Percentiles rank a stretch among this genome's conserved stretches.
Conservation (phyloP, 768 basidiomycete species). For the Tulasnella sp. region DNA sequence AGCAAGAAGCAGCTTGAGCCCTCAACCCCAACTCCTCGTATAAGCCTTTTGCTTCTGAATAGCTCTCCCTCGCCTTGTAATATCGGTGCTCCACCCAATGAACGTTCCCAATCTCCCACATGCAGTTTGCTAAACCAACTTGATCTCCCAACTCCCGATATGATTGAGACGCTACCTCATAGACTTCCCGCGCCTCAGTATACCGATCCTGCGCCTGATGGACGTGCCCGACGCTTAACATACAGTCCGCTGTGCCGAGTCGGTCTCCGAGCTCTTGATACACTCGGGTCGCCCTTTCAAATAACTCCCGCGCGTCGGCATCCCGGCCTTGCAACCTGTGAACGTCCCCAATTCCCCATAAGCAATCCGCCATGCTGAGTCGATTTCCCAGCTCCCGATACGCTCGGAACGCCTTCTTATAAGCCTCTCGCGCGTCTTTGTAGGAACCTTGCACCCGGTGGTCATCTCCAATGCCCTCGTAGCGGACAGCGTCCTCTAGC, state of each 20-base stretch:
- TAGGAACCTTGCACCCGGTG: background rate
- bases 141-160: background rate
- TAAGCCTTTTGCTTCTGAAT: background rate
- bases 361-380: background rate
- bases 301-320: background rate
- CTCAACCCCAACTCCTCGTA: too few species aligned
- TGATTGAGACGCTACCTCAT: background rate
- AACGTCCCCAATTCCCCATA: background rate
- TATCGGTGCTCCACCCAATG: background rate
- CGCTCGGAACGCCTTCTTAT: background rate
- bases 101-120: background rate
- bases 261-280: too few species aligned
- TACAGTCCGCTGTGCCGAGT: background rate
- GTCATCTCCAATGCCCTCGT: background rate
- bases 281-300: too few species aligned
- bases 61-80: background rate
- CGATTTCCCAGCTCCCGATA: background rate
- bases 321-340: background rate
- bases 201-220: background rate
- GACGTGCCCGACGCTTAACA: background rate
- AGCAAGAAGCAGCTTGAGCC: too few species aligned
- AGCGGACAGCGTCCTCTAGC: too few species aligned
- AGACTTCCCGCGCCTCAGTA: background rate
- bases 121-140: background rate
- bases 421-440: background rate